Conservation (phyloP, 2,329 filamentous ascomycete genomes). For the Colletotrichum phormii region DNA sequence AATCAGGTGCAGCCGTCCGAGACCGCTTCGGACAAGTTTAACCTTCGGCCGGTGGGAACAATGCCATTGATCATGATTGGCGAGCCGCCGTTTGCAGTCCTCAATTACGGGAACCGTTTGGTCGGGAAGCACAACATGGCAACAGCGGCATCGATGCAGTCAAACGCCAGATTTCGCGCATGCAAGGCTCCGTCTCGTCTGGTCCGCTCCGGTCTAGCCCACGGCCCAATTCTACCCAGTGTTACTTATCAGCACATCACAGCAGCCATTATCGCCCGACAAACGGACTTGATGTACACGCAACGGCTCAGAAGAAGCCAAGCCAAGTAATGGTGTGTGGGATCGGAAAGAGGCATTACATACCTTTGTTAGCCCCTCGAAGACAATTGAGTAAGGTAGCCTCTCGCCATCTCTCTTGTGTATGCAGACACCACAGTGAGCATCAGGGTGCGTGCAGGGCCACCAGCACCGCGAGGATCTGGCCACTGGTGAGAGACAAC, state of each 20-base stretch:
- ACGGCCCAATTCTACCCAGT: slow-evolving; percentile 6
- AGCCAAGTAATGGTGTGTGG: not conserved
- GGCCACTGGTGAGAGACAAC: slow-evolving; percentile 17
- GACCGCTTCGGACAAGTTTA: slow-evolving; percentile 35
- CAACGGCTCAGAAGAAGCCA: not conserved
- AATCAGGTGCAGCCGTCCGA: slow-evolving; percentile 32
- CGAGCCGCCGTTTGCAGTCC: slow-evolving; percentile 37
- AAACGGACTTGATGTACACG: slow-evolving; percentile 25
- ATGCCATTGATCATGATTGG: slow-evolving; percentile 37
- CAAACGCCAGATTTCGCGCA: slow-evolving; percentile 42
- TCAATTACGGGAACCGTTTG: slow-evolving; percentile 36
- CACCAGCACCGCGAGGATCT: slow-evolving; percentile 9
- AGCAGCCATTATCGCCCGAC: slow-evolving; percentile 16
- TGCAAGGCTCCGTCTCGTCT: slow-evolving; percentile 29
- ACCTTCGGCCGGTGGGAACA: slow-evolving; percentile 33
- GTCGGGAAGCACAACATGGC: slow-evolving; percentile 39
- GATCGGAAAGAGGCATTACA: slow-evolving; percentile 14
- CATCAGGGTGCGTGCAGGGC: slow-evolving; percentile 13
- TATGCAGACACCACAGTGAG: slow-evolving; percentile 4
- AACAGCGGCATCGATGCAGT: slow-evolving; percentile 41
- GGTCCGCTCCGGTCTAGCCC: slow-evolving; percentile 15
- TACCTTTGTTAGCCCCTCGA: not conserved
- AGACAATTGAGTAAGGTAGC: not conserved
- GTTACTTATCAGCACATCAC: slow-evolving; percentile 8
- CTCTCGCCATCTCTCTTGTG: slow-evolving; percentile 16